Base-by-base conservation (phyloP, 176 grass and related monocot genomes). In the Ensete ventricosum region DNA sequence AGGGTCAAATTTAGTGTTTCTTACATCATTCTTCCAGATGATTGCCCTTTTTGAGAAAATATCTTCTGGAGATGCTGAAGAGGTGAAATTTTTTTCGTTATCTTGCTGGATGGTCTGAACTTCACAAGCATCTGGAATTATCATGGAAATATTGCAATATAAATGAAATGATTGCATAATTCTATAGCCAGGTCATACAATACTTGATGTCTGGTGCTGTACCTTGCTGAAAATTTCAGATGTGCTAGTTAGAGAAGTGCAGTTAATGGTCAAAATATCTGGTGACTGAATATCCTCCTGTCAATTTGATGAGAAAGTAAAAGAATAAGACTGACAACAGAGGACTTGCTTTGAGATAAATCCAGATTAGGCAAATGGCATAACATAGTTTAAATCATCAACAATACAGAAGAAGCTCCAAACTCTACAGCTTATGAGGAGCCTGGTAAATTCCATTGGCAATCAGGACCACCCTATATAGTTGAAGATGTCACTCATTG, bases 181-280 rank as follows among this genome's bases (percentile, higher is more conserved):
- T 11, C 16, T 11, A 12, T 51, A 20, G 19, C 67, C 51, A 70
- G 67, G 9, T 50, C 14, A 20, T 51, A 50, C 8, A 50, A 51
- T 11, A 60, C 57, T n/a, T 60, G 0, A 7, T 20, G 11, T 65
- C 25, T 11, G 50, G 24, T 52, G 14, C 34, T 14, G n/a, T 83
- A 99, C 95, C 95, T 91, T 94, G 53, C 73, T 71, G 83, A 99
- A 99, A 86, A 99, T 94, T 12, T 89, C 86, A 14, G 82, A 78
- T 60, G 88, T 89, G 48, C 73, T 94, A 52, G 76, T 79, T 66
- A 99, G 74, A 86, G 80, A 87, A 63, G 95, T 91, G 79, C 95
- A 99, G 82, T 91, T 99, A 55, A 99, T 91, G 53, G 82, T 65
- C 78, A 99, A 82, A 2, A 72, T 52, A 79, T 99, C 90, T 75